A percentile compares a stretch with the other conserved stretches of the same genome.
These are phyloP conservation scores for Chrysanthemum seticuspe DNA, from an alignment of 129 eudicot genomes.

Conservation along the genomic window DNA sequence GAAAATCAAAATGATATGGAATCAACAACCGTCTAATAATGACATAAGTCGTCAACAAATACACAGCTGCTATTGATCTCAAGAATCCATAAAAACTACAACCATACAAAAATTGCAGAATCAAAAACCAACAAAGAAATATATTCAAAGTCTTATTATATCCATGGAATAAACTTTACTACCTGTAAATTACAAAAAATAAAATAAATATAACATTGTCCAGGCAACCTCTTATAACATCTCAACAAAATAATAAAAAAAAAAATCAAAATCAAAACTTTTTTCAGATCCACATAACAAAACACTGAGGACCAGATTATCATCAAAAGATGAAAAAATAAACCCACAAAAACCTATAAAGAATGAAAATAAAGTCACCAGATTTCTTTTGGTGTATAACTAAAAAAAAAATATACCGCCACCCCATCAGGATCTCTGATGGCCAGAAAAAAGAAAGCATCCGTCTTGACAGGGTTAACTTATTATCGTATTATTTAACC, in stretches of 20 bases:
- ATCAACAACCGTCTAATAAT: no score
- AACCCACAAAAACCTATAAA: slow-evolving; percentile 27
- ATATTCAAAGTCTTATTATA: slow-evolving; percentile 20
- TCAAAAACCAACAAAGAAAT: neutral
- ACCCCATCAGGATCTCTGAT: slow-evolving; percentile 30
- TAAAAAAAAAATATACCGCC: slow-evolving; percentile 30
- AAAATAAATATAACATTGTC: slow-evolving; percentile 9
- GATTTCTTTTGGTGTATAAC: slow-evolving; percentile 19
- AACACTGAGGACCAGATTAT: slow-evolving; percentile 42
- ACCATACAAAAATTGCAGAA: neutral
- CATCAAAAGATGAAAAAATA: slow-evolving; percentile 36
- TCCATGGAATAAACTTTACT: slow-evolving; percentile 21
- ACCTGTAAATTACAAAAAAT: slow-evolving; percentile 10
- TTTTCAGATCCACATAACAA: slow-evolving; percentile 46
- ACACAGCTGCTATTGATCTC: no score
- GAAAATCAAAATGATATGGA: no score
- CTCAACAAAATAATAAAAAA: neutral
- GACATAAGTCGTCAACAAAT: no score
- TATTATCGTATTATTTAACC: slow-evolving; percentile 17
- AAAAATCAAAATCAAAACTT: slow-evolving; percentile 33
- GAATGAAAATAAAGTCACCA: slow-evolving; percentile 17
- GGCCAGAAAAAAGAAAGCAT: slow-evolving; percentile 45
- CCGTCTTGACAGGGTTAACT: slow-evolving; percentile 27
- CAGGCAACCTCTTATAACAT: slow-evolving; percentile 23
- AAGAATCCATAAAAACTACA: no score